Percentiles rank a stretch among this genome's conserved stretches.
Evolutionary conservation across 306 rosid genomes (phyloP).

Genomic region (Abrus precatorius): DNA sequence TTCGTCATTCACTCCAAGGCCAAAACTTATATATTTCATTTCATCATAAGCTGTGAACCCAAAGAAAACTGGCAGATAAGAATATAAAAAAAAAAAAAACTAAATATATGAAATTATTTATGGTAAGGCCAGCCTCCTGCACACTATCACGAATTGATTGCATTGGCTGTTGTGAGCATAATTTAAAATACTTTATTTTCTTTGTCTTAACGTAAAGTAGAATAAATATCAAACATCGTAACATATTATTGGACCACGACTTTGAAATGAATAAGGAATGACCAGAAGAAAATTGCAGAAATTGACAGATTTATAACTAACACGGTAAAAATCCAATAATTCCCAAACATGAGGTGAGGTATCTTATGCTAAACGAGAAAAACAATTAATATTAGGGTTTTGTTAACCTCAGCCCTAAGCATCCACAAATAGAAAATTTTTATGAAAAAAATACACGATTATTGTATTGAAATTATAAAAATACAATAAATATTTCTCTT

Average conservation of each 20-base stretch:
- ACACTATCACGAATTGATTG: background rate
- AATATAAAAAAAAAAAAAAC: background rate
- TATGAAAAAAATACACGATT: too few relatives aligned
- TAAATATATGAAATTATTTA: conserved; percentile 15
- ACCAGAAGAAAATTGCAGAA: conserved; percentile 24
- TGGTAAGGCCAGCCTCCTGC: conserved; percentile 16
- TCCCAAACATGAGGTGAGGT: background rate
- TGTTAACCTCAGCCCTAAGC: too few relatives aligned
- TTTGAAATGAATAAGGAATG: background rate
- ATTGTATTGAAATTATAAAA: too few relatives aligned
- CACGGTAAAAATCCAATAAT: conserved; percentile 3
- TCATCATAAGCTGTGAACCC: conserved; percentile 57
- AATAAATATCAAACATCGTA: conserved; percentile 11
- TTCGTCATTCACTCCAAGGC: conserved; percentile 61
- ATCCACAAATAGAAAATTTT: too few relatives aligned
- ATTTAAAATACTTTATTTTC: conserved; percentile 12
- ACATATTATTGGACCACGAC: conserved; percentile 1
- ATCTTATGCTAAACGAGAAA: conserved; percentile 12
- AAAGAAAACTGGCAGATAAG: conserved; percentile 19
- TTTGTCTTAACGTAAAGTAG: background rate
- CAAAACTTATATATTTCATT: conserved; percentile 53
- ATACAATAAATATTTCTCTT: too few relatives aligned
- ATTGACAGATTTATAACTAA: conserved; percentile 32
- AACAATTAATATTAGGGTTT: background rate
- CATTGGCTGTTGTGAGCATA: conserved; percentile 9